Percentiles rank a stretch among this genome's conserved stretches.
phyloP scores from a whole-genome alignment of 2,329 filamentous ascomycete genomes.

The Neocucurbitaria cava region DNA sequence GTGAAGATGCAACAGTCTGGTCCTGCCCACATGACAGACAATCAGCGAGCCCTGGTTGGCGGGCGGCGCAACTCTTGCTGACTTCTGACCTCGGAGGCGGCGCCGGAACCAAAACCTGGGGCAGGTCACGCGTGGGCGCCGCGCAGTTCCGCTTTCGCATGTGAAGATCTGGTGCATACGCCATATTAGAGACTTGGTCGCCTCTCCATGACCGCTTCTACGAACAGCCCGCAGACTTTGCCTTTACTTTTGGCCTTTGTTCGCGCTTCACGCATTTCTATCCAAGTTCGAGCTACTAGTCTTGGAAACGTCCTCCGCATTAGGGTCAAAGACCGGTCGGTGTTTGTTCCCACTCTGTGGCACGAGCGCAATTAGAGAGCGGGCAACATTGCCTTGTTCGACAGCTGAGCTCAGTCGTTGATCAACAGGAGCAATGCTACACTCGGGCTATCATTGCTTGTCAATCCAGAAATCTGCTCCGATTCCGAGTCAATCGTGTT shows the following conservation, averaged over 20 bases:
- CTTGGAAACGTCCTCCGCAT: constrained; percentile 29
- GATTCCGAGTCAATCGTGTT: not conserved
- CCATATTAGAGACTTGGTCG: constrained; percentile 7
- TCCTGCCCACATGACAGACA: constrained; percentile 19
- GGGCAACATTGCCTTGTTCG: constrained; percentile 29
- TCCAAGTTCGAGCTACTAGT: constrained; percentile 8
- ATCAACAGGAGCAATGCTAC: not conserved
- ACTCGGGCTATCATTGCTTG: not conserved
- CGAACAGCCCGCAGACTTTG: not conserved
- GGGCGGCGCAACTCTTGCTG: not conserved
- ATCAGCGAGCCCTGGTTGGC: constrained; percentile 12
- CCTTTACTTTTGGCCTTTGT: not conserved
- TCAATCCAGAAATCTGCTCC: not conserved
- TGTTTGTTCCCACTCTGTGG: constrained; percentile 23
- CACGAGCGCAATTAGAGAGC: constrained; percentile 16
- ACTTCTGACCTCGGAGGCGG: constrained; percentile 15
- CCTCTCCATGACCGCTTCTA: not conserved
- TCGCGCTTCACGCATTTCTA: not conserved
- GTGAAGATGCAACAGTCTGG: constrained; percentile 24
- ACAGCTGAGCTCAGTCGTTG: not conserved
- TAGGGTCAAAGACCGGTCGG: constrained; percentile 33
- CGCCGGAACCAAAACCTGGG: constrained; percentile 24
- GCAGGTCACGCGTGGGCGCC: constrained; percentile 23
- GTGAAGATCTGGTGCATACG: constrained; percentile 27
- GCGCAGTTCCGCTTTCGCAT: constrained; percentile 21